Evolutionary conservation across 2,329 filamentous ascomycete species (phyloP), one percentile per base, ranked within the genome.

Genomic region (Penicillium sp.): DNA sequence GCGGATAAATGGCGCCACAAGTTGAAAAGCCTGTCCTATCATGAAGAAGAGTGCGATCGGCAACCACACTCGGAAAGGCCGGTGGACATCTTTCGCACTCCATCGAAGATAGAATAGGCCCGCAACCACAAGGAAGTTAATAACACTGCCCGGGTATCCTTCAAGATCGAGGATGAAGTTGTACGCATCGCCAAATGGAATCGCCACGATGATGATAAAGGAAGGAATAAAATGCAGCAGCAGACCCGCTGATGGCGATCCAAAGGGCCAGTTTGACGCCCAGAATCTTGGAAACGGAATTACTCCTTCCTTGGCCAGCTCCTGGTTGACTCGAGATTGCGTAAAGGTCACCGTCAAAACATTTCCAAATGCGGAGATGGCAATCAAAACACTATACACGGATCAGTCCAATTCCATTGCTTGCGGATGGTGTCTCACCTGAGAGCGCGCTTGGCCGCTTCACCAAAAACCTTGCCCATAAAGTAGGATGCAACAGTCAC

Each of bases 291-390:
- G 79, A 40, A 76, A 79, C 0, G 80, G 80, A 2, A 84, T 61
- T n/a, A 83, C 70, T 17, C 79, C 79, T 59, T 83, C 79, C 8
- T 77, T 75, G 3, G 77, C 79, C 11, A 82, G 72, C 56, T 82
- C 79, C 58, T 81, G 80, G 0, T 80, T 79, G 4, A 83, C 62
- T 36, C 80, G 73, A 5, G 79, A 78, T 59, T 83, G 79, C 0
- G 79, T 79, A 61, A 84, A 84, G 45, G 82, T 82, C 44, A 83
- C 78, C 39, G 71, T 75, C 31, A 84, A 67, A 10, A 84, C 76
- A 49, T 83, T 84, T 17, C 79, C 80, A 47, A 82, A 79, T 3
- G 79, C 79, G 0, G 79, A 83, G 1, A 84, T 67, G 0, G 80
- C 79, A 14, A 84, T 78, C 44, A 84, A 81, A 37, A 81, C 79